Conservation (phyloP, 1,139 yeast genomes). For the Neolecta irregularis region DNA sequence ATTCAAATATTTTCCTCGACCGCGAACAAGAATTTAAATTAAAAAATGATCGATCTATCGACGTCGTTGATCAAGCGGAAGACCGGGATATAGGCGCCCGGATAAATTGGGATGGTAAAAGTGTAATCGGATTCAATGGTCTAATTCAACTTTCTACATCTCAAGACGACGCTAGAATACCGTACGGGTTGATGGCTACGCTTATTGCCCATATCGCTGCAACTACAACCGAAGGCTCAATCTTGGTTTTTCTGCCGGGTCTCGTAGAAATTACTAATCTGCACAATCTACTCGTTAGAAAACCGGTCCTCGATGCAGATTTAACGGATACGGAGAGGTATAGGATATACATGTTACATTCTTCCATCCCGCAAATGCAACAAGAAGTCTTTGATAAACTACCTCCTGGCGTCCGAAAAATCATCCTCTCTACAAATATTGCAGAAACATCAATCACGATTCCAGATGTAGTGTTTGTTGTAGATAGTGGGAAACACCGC, state of each 20-base stretch:
- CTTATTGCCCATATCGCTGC: constrained; percentile 7
- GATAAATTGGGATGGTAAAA: constrained; percentile 6
- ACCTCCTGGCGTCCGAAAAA: constrained; percentile 38
- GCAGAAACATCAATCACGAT: constrained; percentile 63
- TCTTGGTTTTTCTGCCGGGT: constrained; percentile 65
- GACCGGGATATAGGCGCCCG: constrained; percentile 6
- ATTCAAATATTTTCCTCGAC: constrained; percentile 3
- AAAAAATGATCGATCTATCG: constrained; percentile 5
- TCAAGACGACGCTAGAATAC: constrained; percentile 7
- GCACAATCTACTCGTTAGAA: constrained; percentile 44
- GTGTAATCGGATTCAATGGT: constrained; percentile 6
- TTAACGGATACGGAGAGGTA: constrained; percentile 40
- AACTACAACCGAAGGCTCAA: constrained; percentile 27
- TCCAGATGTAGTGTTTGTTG: constrained; percentile 69
- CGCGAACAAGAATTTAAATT: constrained; percentile 10
- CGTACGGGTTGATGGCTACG: constrained; percentile 11
- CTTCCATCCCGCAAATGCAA: constrained; percentile 56
- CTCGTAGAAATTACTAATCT: constrained; percentile 60
- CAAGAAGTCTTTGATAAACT: constrained; percentile 44
- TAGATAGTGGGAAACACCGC: constrained; percentile 62
- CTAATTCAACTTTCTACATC: constrained; percentile 1
- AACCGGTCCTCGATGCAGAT: constrained; percentile 37
- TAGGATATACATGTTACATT: constrained; percentile 48
- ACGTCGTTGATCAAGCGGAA: constrained; percentile 8
- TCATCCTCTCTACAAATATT: constrained; percentile 66